Base-by-base conservation (phyloP, 176 grass and related monocot genomes). In the Carex parvula region DNA sequence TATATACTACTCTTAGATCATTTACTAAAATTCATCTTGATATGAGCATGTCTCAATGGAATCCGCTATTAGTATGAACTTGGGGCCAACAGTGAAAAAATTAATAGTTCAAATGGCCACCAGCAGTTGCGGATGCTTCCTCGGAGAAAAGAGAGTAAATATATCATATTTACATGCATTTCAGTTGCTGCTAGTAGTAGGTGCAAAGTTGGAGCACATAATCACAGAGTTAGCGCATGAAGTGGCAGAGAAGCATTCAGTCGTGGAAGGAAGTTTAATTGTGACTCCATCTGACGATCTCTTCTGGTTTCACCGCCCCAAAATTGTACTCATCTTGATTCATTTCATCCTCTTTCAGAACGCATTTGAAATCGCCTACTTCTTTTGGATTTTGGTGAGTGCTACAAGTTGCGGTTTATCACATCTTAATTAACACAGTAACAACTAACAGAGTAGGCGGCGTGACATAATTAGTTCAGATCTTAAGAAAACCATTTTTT, bases 171-270 rank as follows among this genome's bases (percentile, higher is more conserved):
- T 3, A 24, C 70, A 30, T 16, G 26, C 6, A 18, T 30, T 65
- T 42, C 69, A 98, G 93, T 8, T 90, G 42, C 76, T 98, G 16
- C 80, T 95, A 75, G 37, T 86, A 53, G 53, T 98, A 5, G 96
- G 93, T 61, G 87, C 80, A 33, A 98, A 98, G 84, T 83, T 98
- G 88, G 96, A 93, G 84, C 93, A 98, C 30, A 95, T 98, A 21
- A 95, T 98, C n/a, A 89, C 76, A 0, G 85, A 95, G 30, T 66
- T 98, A 64, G 92, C 96, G 32, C 65, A 92, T 3, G 80, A 98
- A 76, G 95, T 98, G 74, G 82, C 91, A 2, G 75, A 93, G 10
- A 98, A 91, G 21, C 80, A 95, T 56, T 79, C 80, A 0, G 80
- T 88, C 0, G 76, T 98, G 33, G 58, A 78, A 85, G 95, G 92